These are phyloP conservation scores for Kwoniella sp. DNA, from an alignment of 768 basidiomycete genomes.

Conservation along the genomic window DNA sequence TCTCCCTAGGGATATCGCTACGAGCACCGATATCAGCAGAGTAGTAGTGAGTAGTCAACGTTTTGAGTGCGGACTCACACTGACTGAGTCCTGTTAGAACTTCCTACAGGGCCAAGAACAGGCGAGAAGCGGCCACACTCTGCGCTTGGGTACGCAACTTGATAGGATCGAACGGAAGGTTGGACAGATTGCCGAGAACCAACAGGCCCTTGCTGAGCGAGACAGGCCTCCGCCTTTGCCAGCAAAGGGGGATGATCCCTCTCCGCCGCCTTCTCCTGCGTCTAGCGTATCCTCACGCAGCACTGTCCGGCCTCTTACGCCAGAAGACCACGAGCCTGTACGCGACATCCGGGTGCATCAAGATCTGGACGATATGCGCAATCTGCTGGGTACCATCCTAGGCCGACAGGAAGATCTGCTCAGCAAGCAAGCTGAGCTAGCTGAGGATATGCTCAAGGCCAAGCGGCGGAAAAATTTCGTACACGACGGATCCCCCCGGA, in stretches of 20 bases:
- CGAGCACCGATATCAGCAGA: constrained; percentile 52
- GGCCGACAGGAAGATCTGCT: constrained; percentile 61
- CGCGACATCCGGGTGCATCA: no score
- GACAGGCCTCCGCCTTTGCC: constrained; percentile 40
- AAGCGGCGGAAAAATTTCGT: constrained; percentile 16
- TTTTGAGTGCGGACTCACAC: neutral
- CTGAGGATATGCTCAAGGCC: constrained; percentile 60
- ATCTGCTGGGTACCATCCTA: constrained; percentile 59
- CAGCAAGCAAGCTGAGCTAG: constrained; percentile 59
- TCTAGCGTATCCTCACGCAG: constrained; percentile 52
- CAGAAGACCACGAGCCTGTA: no score
- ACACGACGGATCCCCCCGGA: constrained; percentile 19
- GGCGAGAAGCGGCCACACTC: constrained; percentile 61
- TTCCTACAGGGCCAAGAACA: constrained; percentile 64
- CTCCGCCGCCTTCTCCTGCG: constrained; percentile 56
- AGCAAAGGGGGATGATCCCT: constrained; percentile 21
- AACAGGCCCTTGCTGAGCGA: constrained; percentile 40
- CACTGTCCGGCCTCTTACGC: constrained; percentile 43
- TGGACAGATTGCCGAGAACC: constrained; percentile 57
- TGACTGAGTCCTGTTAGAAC: constrained; percentile 32
- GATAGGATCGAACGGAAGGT: constrained; percentile 67
- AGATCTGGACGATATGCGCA: constrained; percentile 52
- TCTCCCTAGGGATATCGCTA: neutral
- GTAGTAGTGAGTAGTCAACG: constrained; percentile 50
- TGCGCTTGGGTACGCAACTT: constrained; percentile 64